Conservation (phyloP, 306 rosid genomes). For the Rosa lucieae region DNA sequence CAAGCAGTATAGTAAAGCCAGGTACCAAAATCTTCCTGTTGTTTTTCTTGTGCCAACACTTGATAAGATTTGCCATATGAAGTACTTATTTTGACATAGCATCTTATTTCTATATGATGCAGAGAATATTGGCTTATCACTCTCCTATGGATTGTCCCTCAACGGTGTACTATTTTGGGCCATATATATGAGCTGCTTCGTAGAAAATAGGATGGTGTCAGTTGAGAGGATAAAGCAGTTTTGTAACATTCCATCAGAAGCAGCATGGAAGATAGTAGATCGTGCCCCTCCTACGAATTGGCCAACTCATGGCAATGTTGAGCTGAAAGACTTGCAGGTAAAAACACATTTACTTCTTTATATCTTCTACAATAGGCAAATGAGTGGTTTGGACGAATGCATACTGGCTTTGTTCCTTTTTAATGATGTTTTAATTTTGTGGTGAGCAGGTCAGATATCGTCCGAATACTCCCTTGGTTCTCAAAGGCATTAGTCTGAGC, state of each 20-base stretch:
- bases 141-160: constrained; percentile 85
- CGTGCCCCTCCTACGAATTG: constrained; percentile 71
- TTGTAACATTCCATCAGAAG: constrained; percentile 74
- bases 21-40: constrained; percentile 43
- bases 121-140: constrained; percentile 89
- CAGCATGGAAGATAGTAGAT: constrained; percentile 66
- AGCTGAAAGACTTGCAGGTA: constrained; percentile 79
- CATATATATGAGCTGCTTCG: constrained; percentile 78
- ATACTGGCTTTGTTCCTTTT: background rate
- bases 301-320: constrained; percentile 84
- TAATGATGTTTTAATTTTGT: background rate
- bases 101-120: constrained; percentile 22
- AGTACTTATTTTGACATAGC: background rate
- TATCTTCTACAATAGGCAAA: constrained; percentile 1
- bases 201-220: constrained; percentile 96
- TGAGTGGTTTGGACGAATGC: background rate
- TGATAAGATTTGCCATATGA: background rate
- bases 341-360: constrained; percentile 10
- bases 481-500: constrained; percentile 79
- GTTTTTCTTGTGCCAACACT: background rate
- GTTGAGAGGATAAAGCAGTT: constrained; percentile 92
- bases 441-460: constrained; percentile 82
- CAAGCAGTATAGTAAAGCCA: constrained; percentile 78
- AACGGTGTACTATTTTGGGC: constrained; percentile 75
- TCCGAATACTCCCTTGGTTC: constrained; percentile 85